Conservation (phyloP, 495 filamentous ascomycete species). For the Rostrohypoxylon terebratum region DNA sequence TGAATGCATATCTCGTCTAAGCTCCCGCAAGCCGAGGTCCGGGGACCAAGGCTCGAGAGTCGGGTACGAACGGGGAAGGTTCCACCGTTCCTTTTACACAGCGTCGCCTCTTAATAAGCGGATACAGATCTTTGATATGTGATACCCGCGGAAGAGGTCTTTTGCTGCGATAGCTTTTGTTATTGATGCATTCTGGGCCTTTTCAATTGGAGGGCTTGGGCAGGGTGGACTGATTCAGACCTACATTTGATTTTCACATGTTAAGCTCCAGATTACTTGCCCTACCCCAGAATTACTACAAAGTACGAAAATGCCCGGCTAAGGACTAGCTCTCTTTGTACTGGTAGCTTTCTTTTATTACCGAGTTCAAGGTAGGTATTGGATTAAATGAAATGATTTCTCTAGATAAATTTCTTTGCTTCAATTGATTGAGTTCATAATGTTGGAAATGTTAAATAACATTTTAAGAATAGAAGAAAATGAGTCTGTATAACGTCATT, state of each 20-base stretch:
- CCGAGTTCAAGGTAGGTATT: not conserved
- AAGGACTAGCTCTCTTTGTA: not conserved
- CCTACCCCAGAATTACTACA: not conserved
- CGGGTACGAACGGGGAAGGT: conserved; percentile 18
- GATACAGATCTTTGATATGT: not conserved
- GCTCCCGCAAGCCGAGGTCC: conserved; percentile 28
- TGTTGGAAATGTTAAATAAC: not conserved
- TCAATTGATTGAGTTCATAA: not conserved
- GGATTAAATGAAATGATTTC: not conserved
- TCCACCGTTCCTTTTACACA: conserved; percentile 7
- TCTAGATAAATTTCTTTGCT: not conserved
- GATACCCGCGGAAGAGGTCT: not conserved
- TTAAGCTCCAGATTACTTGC: conserved; percentile 1
- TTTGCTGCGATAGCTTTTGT: conserved; percentile 3
- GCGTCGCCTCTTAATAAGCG: not conserved
- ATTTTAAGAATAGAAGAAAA: not conserved
- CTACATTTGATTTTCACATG: conserved; percentile 32
- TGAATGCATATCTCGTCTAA: not conserved
- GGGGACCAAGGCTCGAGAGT: conserved; percentile 6
- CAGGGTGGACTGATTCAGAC: conserved; percentile 11
- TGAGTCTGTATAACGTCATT: conserved; percentile 26
- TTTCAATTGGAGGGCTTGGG: conserved; percentile 2
- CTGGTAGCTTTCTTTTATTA: not conserved
- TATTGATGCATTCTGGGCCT: not conserved
- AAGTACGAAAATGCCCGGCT: conserved; percentile 1